Base-by-base conservation (phyloP, 345 rosid species). In the Eucalyptus curtisii region DNA sequence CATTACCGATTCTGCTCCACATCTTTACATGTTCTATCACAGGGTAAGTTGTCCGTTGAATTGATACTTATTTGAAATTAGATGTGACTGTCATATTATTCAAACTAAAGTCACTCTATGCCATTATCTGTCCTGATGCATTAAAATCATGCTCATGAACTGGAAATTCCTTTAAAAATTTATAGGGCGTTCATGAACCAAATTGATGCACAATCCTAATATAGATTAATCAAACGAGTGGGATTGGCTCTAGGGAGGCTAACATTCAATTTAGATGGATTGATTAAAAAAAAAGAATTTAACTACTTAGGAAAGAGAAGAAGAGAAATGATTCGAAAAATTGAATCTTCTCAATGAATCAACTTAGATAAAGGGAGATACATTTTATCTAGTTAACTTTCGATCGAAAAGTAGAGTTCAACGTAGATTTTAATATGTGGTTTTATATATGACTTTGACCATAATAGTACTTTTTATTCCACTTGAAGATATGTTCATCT, bases 1-100 rank as follows among this genome's bases (percentile, higher is more conserved):
- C 96, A 22, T 37, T 47, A 68, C 86, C 50, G 19, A 88, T 96
- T 90, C 91, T 97, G 71, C 88, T 95, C 86, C 94, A 95, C 90
- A 68, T 92, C 88, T 93, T 94, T 92, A 87, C 95, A 44, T 97
- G 99, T 87, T 97, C 99, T 85, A 88, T 96, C 52, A 95, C 98
- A 6, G 96, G 99, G 99, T 96, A 94, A 90, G 20, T 44, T 12
- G 66, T 59, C 10, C 12, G 15, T 59, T 59, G 66, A 59, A 30
- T 59, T 59, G n/a, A 25, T 59, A 24, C 61, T 55, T 10, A 25
- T 55, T 55, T 55, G 61, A 6, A 55, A 55, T 55, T 4, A 24
- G 13, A 55, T 55, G 13, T 55, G 61, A 52, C 3, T 7, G 57
- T 52, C n/a, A 59, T 59, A 25, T 59, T 27, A 59, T 59, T 59